Evolutionary conservation across 148 eudicot genomes (phyloP).

Genomic region (Dianthus caryophyllus): DNA sequence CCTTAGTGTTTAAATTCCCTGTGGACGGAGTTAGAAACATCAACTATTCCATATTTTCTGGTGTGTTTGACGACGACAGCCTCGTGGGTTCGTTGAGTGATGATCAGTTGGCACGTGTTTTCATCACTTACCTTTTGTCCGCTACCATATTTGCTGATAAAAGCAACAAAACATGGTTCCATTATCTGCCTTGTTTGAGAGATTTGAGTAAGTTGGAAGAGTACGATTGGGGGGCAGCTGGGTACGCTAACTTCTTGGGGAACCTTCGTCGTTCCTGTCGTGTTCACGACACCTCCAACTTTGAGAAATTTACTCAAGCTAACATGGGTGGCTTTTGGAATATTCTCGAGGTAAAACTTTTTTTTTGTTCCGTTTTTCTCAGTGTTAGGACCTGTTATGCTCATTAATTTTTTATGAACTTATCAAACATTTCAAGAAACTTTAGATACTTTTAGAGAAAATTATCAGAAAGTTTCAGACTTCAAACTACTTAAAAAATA

Average conservation of each 20-base stretch:
- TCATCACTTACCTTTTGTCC: not conserved
- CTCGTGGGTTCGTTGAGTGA: slow-evolving; percentile 2
- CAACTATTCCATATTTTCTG: not conserved
- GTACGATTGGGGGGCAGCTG: not conserved
- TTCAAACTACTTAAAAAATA: no score
- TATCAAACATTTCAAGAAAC: no score
- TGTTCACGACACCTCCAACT: not conserved
- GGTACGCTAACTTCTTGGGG: slow-evolving; percentile 1
- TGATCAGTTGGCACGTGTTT: not conserved
- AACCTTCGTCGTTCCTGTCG: slow-evolving; percentile 1
- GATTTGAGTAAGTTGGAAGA: not conserved
- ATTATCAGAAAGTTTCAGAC: no score
- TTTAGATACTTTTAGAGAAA: no score
- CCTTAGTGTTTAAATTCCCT: not conserved
- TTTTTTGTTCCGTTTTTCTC: no score
- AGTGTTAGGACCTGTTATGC: no score
- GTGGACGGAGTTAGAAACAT: not conserved
- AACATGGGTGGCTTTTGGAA: slow-evolving; percentile 5
- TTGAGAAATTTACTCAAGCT: not conserved
- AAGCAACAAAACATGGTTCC: not conserved
- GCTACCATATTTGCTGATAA: not conserved
- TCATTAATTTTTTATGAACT: no score
- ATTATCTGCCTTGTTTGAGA: not conserved
- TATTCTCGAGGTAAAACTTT: not conserved
- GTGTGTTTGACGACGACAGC: not conserved